phyloP scores from a whole-genome alignment of 805 yeast genomes.

The Hanseniaspora vineae region DNA sequence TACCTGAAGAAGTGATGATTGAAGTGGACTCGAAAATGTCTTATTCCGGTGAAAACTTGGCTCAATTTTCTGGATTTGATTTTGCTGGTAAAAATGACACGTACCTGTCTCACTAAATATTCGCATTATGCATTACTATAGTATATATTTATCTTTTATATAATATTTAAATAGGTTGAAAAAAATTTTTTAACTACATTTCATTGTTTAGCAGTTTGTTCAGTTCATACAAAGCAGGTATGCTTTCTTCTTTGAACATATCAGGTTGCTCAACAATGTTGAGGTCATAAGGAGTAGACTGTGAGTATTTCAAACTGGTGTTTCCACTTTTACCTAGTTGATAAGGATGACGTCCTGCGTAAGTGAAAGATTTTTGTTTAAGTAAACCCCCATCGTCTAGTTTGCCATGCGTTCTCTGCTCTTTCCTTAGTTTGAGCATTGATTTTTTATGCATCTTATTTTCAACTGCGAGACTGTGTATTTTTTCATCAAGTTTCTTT shows the following conservation, averaged over 20 bases:
- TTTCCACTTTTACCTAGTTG: not conserved
- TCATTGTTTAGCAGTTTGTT: conserved; percentile 10
- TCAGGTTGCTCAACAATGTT: conserved; percentile 2
- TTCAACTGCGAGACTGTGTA: conserved; percentile 17
- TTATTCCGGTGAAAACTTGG: conserved; percentile 64
- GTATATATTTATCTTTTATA: not conserved
- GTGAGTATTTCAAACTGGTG: not conserved
- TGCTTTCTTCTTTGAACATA: conserved; percentile 19
- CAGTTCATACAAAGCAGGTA: conserved; percentile 21
- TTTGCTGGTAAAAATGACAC: not conserved
- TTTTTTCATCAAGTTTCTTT: conserved; percentile 16
- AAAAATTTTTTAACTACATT: not conserved
- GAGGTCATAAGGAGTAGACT: not conserved
- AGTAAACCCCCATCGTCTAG: not conserved
- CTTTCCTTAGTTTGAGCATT: conserved; percentile 8
- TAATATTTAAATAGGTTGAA: conserved; percentile 4
- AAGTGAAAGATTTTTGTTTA: not conserved
- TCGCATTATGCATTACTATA: not conserved
- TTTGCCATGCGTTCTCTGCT: conserved; percentile 12
- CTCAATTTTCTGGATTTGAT: conserved; percentile 32
- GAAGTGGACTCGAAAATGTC: conserved; percentile 72
- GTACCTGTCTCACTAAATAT: not conserved
- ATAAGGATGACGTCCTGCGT: not conserved
- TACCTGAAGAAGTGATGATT: conserved; percentile 37
- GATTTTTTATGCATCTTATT: conserved; percentile 18